Evolutionary conservation across 2,329 filamentous ascomycete genomes (phyloP), one percentile per base, ranked within the genome.

Genomic region (Bipolaris sorokiniana): DNA sequence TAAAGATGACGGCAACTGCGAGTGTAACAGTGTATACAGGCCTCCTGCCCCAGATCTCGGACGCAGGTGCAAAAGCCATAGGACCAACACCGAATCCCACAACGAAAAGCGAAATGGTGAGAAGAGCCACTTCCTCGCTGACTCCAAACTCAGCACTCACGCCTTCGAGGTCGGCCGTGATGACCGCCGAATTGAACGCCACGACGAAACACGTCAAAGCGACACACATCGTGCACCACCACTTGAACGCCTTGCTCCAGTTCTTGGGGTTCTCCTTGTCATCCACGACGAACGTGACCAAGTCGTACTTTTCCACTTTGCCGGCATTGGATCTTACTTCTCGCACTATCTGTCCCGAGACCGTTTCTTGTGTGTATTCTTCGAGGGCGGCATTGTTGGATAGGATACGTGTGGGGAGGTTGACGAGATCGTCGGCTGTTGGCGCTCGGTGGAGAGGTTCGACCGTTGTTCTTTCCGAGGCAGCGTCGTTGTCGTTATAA

Each of bases 181-280:
- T 88, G 63, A 96, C 88, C 49, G 87, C 86, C 47, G 88, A 91
- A 65, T 81, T 78, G 64, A 81, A 79, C 1, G 79, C 80, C 3
- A 81, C 67, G 16, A 77, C 77, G 56, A 82, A 81, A 63, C 79
- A 81, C 1, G 79, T 80, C 0, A 79, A 31, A 0, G 92, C 90
- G 0, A 96, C 91, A 15, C 91, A 86, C 88, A 96, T 92, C 22
- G 92, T 97, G 70, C 86, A 88, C 67, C 70, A 78, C 90, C 91
- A 94, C 77, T 93, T 95, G 75, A 81, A 89, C 1, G 78, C 80
- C 75, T 91, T 92, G 54, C 84, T 86, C 90, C 90, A 95, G 76
- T 94, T 95, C 82, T 94, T 94, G 0, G 91, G 91, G 69, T 94
- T 94, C 62, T 88, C 89, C 0, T 86, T 84, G 72, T 95, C 91